Percentiles rank a stretch among this genome's conserved stretches.
Conservation (phyloP, 2,329 filamentous ascomycete genomes). For the Neurospora sp. region DNA sequence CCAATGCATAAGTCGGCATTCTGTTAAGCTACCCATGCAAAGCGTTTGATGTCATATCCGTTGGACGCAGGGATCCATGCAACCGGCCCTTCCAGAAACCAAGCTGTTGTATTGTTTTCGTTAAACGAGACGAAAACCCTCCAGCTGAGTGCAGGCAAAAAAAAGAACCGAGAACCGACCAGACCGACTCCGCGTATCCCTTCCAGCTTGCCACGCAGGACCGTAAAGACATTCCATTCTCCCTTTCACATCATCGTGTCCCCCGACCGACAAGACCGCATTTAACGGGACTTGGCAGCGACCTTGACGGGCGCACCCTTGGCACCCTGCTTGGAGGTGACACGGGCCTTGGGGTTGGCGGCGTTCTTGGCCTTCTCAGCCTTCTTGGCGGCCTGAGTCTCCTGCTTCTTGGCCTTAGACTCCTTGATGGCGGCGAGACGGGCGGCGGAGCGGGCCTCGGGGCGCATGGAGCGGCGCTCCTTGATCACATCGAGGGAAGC, state of each 20-base stretch:
- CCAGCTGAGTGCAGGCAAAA: constrained; percentile 18
- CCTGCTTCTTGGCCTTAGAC: constrained; percentile 97
- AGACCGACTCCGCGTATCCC: constrained; percentile 19
- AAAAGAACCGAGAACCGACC: constrained; percentile 21
- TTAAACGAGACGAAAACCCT: constrained; percentile 17
- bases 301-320: constrained; percentile 86
- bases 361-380: constrained; percentile 97
- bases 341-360: constrained; percentile 58
- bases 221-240: constrained; percentile 15
- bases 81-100: constrained; percentile 18
- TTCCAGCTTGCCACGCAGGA: constrained; percentile 15
- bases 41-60: constrained; percentile 13
- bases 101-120: constrained; percentile 15
- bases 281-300: constrained; percentile 76
- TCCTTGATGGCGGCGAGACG: constrained; percentile 88
- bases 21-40: constrained; percentile 23
- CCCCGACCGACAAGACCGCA: constrained; percentile 9
- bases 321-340: constrained; percentile 92
- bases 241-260: constrained; percentile 11
- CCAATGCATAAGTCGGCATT: constrained; percentile 22
- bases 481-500: constrained; percentile 99
- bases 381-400: constrained; percentile 87
- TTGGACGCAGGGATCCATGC: constrained; percentile 20
- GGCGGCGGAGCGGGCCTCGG: constrained; percentile 88
- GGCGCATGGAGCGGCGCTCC: constrained; percentile 91